Conservation (phyloP, 441 rosid species). For the Pelargonium cotyledonis region DNA sequence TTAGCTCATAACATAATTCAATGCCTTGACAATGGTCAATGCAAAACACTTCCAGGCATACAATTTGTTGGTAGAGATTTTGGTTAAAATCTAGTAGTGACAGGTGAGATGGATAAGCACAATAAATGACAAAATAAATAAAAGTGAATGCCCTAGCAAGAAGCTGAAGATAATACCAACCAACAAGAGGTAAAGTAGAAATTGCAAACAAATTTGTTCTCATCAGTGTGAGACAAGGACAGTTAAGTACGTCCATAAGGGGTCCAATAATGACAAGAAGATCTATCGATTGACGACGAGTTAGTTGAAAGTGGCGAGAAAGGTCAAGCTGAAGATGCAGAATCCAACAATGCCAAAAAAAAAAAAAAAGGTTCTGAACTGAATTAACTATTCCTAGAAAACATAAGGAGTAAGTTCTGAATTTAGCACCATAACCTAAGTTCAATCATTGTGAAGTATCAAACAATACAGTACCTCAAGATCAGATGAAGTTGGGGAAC, state of each 20-base stretch:
- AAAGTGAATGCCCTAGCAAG: conserved; percentile 1
- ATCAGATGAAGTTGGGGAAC: conserved; percentile 4
- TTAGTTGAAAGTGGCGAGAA: not conserved
- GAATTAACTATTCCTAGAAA: not conserved
- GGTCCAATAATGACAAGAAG: not conserved
- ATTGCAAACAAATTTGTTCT: not conserved
- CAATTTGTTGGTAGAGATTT: not conserved
- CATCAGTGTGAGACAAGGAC: not conserved
- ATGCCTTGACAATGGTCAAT: not conserved
- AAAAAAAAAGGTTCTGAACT: not conserved
- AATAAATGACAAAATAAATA: not conserved
- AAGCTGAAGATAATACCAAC: not conserved
- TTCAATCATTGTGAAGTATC: not conserved
- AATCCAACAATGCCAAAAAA: not conserved
- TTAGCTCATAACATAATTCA: not conserved
- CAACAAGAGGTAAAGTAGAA: not conserved
- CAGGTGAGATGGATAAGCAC: not conserved
- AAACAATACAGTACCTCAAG: not conserved
- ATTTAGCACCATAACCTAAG: not conserved
- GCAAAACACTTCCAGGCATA: not conserved
- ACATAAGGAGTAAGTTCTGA: not conserved
- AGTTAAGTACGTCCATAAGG: not conserved
- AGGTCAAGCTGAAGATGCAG: too few relatives aligned
- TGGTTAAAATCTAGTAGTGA: not conserved
- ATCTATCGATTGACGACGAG: not conserved